Conservation (phyloP, 345 rosid species). For the Zanthoxylum bungeanum region DNA sequence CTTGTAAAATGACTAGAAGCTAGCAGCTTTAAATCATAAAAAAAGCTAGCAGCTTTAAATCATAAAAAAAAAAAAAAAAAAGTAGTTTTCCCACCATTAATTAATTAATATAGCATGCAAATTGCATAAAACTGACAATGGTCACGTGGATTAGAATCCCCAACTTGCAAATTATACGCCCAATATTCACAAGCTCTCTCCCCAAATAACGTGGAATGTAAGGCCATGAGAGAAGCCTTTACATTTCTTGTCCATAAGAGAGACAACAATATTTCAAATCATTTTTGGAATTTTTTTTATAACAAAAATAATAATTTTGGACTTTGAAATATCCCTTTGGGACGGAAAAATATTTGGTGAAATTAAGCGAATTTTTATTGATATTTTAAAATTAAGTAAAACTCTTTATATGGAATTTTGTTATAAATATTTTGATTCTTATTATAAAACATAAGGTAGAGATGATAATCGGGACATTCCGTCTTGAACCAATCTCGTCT, state of each 20-base stretch:
- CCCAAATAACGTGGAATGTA: neutral
- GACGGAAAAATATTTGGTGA: too few species aligned
- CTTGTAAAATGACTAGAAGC: neutral
- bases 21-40: neutral
- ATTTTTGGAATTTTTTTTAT: too few species aligned
- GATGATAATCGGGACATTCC: too few species aligned
- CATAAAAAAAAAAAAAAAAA: neutral
- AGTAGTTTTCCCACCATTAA: neutral
- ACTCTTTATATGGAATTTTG: too few species aligned
- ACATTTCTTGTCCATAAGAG: neutral
- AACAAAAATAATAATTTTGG: too few species aligned
- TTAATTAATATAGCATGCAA: too few species aligned
- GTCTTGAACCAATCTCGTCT: too few species aligned
- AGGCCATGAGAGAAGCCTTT: neutral
- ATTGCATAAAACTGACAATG: constrained; percentile 11
- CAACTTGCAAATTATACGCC: neutral
- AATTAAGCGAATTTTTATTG: too few species aligned
- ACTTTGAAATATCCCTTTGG: too few species aligned
- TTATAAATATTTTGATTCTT: too few species aligned
- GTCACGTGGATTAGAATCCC: constrained; percentile 7
- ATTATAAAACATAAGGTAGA: too few species aligned
- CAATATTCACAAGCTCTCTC: neutral
- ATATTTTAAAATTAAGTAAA: too few species aligned
- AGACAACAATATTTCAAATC: neutral
- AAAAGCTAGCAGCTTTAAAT: neutral